phyloP scores from a whole-genome alignment of 2,329 filamentous ascomycete species.

The Fusarium beomiforme region DNA sequence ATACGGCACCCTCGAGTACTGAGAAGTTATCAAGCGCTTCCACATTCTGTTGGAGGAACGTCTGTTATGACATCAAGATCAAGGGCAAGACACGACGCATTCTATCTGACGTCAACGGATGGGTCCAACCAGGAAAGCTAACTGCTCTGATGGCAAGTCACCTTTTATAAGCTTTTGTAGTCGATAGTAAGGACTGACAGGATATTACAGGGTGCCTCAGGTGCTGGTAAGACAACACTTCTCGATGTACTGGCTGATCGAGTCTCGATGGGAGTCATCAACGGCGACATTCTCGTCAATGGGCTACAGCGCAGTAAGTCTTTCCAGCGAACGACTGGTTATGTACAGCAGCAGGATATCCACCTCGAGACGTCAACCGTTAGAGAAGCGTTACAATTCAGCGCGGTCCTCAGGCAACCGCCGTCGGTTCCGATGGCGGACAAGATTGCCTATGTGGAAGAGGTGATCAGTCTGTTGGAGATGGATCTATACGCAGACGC shows the following conservation, averaged over 20 bases:
- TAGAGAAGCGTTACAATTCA: constrained; percentile 83
- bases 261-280: constrained; percentile 86
- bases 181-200: no score
- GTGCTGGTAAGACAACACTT: constrained; percentile 88
- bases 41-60: constrained; percentile 74
- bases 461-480: constrained; percentile 70
- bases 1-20: fast-evolving
- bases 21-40: neutral
- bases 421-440: constrained; percentile 69
- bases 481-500: constrained; percentile 71
- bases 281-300: constrained; percentile 76
- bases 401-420: constrained; percentile 82
- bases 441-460: constrained; percentile 84
- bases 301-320: constrained; percentile 73
- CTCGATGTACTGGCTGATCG: constrained; percentile 83
- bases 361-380: constrained; percentile 83
- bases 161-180: no score
- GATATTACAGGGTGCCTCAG: constrained; percentile 73
- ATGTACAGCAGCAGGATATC: constrained; percentile 88
- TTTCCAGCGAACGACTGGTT: constrained; percentile 88
- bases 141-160: constrained; percentile 71
- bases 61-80: constrained; percentile 78
- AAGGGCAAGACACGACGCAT: constrained; percentile 70
- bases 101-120: constrained; percentile 74
- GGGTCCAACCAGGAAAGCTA: constrained; percentile 76